Base-by-base conservation (phyloP, 2,329 filamentous ascomycete genomes). In the Zymoseptoria pseudotritici region DNA sequence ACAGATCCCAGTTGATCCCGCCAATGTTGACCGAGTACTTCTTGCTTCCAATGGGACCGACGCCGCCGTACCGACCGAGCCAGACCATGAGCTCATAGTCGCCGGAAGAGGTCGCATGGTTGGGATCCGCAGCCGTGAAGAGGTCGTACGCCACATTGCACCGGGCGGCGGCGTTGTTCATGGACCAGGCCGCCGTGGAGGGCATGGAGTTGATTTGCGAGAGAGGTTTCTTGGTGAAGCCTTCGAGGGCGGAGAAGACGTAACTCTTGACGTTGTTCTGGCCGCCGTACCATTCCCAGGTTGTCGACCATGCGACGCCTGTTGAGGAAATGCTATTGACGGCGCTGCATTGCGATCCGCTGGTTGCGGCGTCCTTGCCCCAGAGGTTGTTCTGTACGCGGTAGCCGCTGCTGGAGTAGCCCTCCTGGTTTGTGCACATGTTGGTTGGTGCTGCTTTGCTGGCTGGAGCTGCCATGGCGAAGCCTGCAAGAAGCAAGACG, bases 21-120 rank as follows among this genome's bases (percentile, higher is more conserved):
- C 72, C 82, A 59, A 87, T 76, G 11, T 76, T 82, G 11, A 80
- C 75, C 0, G 78, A 83, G 2, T 80, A 82, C 63, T 86, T 76
- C 5, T 82, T 66, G 17, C 59, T 64, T 1, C 65, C 54, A 7
- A 86, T 84, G 22, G 83, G 82, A 4, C 83, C 82, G 1, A 82
- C 82, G 55, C 80, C 80, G 24, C 81, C 83, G 52, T 85, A 72
- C 29, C 81, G 82, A 3, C 76, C 80, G 53, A 86, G 53, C 85
- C 85, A 88, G 65, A 88, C 79, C 85, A 88, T 88, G 66, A 87
- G 76, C 72, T 87, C 85, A 68, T 83, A 86, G 53, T 64, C 69
- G 50, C 75, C 77, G 29, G 73, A 72, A 1, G 81, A 76, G 19
- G 76, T 75, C 52, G 17, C 11, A 26, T 36, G 53, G 53, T 54